A percentile compares a stretch with the other conserved stretches of the same genome.
Conservation (phyloP, 1,139 yeast species). For the Pichia cactophila region DNA sequence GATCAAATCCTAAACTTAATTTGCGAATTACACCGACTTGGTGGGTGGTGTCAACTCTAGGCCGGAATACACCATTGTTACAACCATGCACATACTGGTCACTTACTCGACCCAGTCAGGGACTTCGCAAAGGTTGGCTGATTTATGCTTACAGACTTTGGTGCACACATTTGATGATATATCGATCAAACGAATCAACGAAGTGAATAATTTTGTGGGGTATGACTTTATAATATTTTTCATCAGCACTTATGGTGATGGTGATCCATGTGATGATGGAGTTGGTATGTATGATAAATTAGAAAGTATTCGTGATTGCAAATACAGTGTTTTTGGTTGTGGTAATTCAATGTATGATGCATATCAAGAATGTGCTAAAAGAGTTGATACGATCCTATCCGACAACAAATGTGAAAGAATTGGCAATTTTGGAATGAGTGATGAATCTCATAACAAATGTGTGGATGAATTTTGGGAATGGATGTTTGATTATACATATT, state of each 20-base stretch:
- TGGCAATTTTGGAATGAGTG: slow-evolving; percentile 78
- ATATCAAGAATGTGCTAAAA: slow-evolving; percentile 75
- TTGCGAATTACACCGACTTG: too few relatives aligned
- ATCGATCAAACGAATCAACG: neutral
- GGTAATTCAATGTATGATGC: slow-evolving; percentile 91
- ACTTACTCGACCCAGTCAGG: slow-evolving; percentile 91
- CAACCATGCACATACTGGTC: neutral
- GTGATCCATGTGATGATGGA: slow-evolving; percentile 95
- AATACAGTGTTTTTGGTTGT: slow-evolving; percentile 73
- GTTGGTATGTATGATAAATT: slow-evolving; percentile 54
- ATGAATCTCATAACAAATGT: slow-evolving; percentile 85
- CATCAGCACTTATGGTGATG: slow-evolving; percentile 94
- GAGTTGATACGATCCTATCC: slow-evolving; percentile 40
- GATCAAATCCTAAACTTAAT: too few relatives aligned
- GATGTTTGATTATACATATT: slow-evolving; percentile 69
- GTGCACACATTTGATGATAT: slow-evolving; percentile 33
- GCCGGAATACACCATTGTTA: neutral
- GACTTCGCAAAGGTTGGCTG: slow-evolving; percentile 89
- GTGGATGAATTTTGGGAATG: slow-evolving; percentile 89
- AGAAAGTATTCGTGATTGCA: slow-evolving; percentile 41
- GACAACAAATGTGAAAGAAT: slow-evolving; percentile 60
- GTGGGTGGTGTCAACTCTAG: neutral
- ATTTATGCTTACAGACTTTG: slow-evolving; percentile 18
- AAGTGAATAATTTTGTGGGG: slow-evolving; percentile 26
- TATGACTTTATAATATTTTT: slow-evolving; percentile 52